phyloP scores from a whole-genome alignment of 202 grass and related monocot species.

The Musa balbisiana region DNA sequence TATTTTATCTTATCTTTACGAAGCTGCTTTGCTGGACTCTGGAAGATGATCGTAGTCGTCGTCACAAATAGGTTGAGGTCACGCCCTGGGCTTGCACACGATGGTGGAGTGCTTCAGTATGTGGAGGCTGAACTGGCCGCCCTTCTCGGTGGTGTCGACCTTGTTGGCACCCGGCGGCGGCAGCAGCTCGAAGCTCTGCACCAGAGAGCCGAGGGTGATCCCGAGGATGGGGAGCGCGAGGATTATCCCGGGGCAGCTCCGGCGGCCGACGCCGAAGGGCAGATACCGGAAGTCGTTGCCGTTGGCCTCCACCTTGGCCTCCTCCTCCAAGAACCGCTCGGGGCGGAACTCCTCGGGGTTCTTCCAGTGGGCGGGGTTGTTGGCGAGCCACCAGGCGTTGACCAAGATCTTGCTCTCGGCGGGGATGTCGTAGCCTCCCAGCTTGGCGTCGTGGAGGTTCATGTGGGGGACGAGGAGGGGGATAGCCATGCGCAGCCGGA shows the following conservation, averaged over 20 bases:
- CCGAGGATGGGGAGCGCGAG: conserved; percentile 4
- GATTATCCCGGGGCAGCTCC: conserved; percentile 1
- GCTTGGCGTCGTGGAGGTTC: conserved; percentile 7
- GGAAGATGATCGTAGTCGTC: too few species aligned
- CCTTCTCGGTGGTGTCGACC: background rate
- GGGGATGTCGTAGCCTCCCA: background rate
- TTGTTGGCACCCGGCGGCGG: background rate
- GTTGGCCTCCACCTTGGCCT: background rate
- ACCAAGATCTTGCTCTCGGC: conserved; percentile 9
- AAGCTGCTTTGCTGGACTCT: too few species aligned
- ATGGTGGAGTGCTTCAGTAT: background rate
- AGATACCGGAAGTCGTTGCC: conserved; percentile 2
- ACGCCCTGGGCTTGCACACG: background rate
- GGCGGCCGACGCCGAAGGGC: background rate
- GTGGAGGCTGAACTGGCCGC: conserved; percentile 2
- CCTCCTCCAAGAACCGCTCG: background rate
- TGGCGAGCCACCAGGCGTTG: conserved; percentile 2
- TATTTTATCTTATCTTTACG: too few species aligned
- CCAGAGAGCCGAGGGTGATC: background rate
- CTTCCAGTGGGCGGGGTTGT: conserved; percentile 2
- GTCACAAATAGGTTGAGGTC: too few species aligned
- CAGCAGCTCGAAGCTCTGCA: background rate
- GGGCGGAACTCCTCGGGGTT: background rate
- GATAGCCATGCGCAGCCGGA: conserved; percentile 4
- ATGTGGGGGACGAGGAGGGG: conserved; percentile 1